These are phyloP conservation scores for Viola odorata DNA, from an alignment of 345 rosid genomes.

Conservation along the genomic window DNA sequence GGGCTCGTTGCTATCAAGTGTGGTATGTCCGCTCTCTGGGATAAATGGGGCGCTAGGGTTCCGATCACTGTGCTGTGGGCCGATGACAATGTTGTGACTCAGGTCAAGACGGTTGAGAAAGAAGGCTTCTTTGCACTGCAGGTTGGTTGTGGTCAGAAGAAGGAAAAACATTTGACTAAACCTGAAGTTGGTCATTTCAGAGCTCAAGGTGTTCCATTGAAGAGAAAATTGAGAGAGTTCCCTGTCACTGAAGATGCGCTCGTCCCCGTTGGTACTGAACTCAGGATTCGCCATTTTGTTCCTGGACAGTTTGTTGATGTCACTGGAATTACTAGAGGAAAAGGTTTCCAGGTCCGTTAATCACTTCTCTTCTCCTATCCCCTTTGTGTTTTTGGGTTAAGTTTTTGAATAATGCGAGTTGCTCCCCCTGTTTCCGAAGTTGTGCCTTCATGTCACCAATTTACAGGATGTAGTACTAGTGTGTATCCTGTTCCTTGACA, in stretches of 20 bases:
- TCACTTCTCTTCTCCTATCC: not conserved
- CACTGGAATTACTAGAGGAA: slow-evolving; percentile 82
- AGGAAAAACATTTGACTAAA: slow-evolving; percentile 82
- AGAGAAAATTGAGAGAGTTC: slow-evolving; percentile 88
- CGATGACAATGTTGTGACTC: slow-evolving; percentile 87
- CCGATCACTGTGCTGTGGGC: slow-evolving; percentile 77
- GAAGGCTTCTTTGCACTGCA: slow-evolving; percentile 82
- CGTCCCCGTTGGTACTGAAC: slow-evolving; percentile 67
- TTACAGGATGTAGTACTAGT: too few species aligned
- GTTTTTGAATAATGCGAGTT: too few species aligned
- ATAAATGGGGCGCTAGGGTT: slow-evolving; percentile 93
- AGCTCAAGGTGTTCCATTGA: slow-evolving; percentile 87
- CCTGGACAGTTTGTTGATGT: slow-evolving; percentile 87
- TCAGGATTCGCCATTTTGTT: slow-evolving; percentile 84
- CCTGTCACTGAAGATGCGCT: slow-evolving; percentile 93
- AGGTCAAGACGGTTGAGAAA: slow-evolving; percentile 84
- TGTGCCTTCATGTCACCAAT: too few species aligned
- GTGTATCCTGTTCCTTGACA: too few species aligned
- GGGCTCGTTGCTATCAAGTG: slow-evolving; percentile 86
- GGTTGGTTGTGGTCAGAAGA: slow-evolving; percentile 96
- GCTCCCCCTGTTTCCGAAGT: too few species aligned
- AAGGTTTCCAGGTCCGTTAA: slow-evolving; percentile 78
- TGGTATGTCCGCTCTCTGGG: slow-evolving; percentile 90
- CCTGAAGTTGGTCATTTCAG: slow-evolving; percentile 97
- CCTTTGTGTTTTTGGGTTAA: too few species aligned